phyloP scores from a whole-genome alignment of 495 filamentous ascomycete genomes.

The Extremus antarcticus region DNA sequence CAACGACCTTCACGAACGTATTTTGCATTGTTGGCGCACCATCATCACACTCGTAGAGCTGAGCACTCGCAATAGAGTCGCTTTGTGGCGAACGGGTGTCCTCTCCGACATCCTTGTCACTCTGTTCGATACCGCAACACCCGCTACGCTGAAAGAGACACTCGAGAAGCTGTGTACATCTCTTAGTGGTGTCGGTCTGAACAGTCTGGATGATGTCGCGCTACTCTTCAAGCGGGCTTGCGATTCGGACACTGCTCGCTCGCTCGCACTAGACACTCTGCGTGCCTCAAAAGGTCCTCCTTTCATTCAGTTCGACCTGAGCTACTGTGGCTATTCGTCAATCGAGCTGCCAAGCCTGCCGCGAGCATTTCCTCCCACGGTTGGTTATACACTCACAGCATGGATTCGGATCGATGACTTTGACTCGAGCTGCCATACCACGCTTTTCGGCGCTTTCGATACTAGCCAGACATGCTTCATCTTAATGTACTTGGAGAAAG shows the following conservation, averaged over 20 bases:
- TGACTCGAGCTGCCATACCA: slow-evolving; percentile 77
- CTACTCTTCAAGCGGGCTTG: slow-evolving; percentile 58
- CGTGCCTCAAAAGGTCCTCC: slow-evolving; percentile 63
- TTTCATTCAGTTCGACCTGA: slow-evolving; percentile 89
- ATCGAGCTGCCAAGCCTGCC: slow-evolving; percentile 77
- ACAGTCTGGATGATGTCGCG: slow-evolving; percentile 65
- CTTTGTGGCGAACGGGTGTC: slow-evolving; percentile 67
- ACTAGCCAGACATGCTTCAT: slow-evolving; percentile 86
- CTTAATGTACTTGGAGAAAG: slow-evolving; percentile 84
- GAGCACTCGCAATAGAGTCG: slow-evolving; percentile 49
- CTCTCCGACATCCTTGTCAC: slow-evolving; percentile 46
- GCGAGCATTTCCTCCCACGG: slow-evolving; percentile 66
- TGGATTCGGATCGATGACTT: slow-evolving; percentile 85
- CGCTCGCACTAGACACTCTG: slow-evolving; percentile 64
- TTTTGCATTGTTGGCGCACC: not conserved
- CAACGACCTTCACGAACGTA: not conserved
- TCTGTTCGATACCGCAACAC: slow-evolving; percentile 44
- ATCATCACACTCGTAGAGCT: not conserved
- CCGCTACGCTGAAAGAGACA: slow-evolving; percentile 40
- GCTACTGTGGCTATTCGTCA: slow-evolving; percentile 73
- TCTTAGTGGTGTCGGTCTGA: slow-evolving; percentile 60
- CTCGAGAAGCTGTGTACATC: slow-evolving; percentile 49
- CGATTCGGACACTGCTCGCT: slow-evolving; percentile 48
- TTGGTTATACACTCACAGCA: slow-evolving; percentile 76
- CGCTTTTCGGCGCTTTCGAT: slow-evolving; percentile 92